A percentile compares a stretch with the other conserved stretches of the same genome.
Conservation (phyloP, 768 basidiomycete species). For the Phanerochaete sordida region DNA sequence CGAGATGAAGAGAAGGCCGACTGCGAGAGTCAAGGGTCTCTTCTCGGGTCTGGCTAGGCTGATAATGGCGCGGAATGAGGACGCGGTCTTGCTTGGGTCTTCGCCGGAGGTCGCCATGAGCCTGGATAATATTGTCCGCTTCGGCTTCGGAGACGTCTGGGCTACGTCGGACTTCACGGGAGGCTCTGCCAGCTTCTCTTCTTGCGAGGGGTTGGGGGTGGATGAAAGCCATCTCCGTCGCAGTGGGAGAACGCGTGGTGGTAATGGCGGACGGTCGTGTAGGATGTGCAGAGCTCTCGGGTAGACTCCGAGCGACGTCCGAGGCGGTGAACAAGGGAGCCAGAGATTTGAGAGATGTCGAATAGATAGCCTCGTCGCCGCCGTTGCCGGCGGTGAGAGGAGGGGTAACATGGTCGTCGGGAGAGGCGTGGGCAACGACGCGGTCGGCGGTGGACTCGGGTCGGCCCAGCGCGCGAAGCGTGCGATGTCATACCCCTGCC, state of each 20-base stretch:
- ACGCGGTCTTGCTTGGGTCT: slow-evolving; percentile 34
- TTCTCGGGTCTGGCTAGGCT: slow-evolving; percentile 80
- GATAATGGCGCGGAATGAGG: slow-evolving; percentile 72
- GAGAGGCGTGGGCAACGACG: background rate
- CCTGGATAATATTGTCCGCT: slow-evolving; percentile 16
- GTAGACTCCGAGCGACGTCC: background rate
- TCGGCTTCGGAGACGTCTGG: background rate
- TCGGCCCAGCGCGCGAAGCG: background rate
- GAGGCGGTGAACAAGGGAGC: background rate
- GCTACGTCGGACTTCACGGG: background rate
- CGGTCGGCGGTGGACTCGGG: background rate
- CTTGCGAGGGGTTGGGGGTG: background rate
- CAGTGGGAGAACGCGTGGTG: background rate
- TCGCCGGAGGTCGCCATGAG: slow-evolving; percentile 10
- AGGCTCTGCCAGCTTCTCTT: background rate
- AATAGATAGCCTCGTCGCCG: background rate
- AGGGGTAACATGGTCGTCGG: background rate
- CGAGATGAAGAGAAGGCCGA: slow-evolving; percentile 81
- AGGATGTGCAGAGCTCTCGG: background rate
- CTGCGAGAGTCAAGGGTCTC: slow-evolving; percentile 69
- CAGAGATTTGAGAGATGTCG: background rate
- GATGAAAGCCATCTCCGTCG: background rate
- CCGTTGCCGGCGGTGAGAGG: background rate
- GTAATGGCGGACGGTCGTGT: background rate
- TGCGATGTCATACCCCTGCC: background rate